phyloP scores from a whole-genome alignment of 768 basidiomycete genomes.

The Coprinellus aureogranulatus region DNA sequence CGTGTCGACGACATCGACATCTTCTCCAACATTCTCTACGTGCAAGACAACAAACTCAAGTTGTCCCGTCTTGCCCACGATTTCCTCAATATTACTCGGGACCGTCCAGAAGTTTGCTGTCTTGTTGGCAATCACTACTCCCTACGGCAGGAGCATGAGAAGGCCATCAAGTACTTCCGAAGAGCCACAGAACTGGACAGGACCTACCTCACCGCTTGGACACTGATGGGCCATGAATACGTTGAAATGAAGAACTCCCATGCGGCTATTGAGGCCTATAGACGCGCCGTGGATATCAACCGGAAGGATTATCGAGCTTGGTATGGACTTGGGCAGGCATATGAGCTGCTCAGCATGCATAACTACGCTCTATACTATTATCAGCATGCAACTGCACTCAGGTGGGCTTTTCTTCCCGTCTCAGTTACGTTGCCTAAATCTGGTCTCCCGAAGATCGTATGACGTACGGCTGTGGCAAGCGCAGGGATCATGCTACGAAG shows the following conservation, averaged over 20 bases:
- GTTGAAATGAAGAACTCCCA: conserved; percentile 99
- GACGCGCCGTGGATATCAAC: conserved; percentile 93
- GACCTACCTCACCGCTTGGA: conserved; percentile 96
- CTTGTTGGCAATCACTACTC: conserved; percentile 99
- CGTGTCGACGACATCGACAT: conserved; percentile 94
- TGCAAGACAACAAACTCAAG: conserved; percentile 85
- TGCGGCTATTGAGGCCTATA: conserved; percentile 96
- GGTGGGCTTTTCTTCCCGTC: conserved; percentile 46
- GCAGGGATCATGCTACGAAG: conserved; percentile 90
- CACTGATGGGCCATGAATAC: conserved; percentile 97
- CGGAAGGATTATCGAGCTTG: conserved; percentile 96
- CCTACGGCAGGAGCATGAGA: conserved; percentile 88
- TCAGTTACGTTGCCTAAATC: too few species aligned
- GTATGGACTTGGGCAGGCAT: conserved; percentile 98
- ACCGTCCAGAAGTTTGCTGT: conserved; percentile 95
- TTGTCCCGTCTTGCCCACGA: conserved; percentile 90
- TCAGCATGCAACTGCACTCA: conserved; percentile 88
- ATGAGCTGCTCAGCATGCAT: conserved; percentile 95
- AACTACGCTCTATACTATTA: conserved; percentile 96
- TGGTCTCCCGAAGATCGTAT: conserved; percentile 65
- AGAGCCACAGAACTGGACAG: conserved; percentile 93
- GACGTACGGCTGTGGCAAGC: conserved; percentile 97
- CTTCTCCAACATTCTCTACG: conserved; percentile 95
- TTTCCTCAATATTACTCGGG: conserved; percentile 84
- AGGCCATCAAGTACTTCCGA: conserved; percentile 93